Percentiles rank a stretch among this genome's conserved stretches.
Conservation (phyloP, 176 grass and related monocot genomes). For the Aegilops bicornis region DNA sequence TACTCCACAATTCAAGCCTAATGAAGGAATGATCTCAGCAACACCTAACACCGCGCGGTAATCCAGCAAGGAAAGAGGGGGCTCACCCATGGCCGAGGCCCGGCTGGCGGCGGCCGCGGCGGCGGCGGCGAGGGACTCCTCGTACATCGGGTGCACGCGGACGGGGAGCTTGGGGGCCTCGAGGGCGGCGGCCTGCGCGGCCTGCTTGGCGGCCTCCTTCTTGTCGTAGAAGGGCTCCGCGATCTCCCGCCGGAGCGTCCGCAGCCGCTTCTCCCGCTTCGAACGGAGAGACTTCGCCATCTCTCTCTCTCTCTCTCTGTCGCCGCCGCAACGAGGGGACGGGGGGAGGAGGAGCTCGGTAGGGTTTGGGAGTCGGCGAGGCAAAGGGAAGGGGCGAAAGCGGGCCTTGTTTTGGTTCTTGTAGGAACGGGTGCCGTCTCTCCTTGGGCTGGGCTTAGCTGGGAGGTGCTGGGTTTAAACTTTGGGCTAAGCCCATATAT, state of each 20-base stretch:
- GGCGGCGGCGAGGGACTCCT: conserved; percentile 16
- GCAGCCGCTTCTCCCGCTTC: conserved; percentile 85
- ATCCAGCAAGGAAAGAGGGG: background rate
- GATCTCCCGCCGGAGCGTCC: conserved; percentile 80
- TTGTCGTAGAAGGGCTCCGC: conserved; percentile 90
- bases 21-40: background rate
- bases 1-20: background rate
- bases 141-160: conserved; percentile 41
- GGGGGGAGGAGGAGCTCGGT: background rate
- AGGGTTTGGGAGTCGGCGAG: conserved; percentile 60
- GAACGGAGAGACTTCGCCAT: conserved; percentile 97
- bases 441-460: background rate
- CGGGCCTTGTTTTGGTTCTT: background rate
- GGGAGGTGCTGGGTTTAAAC: background rate
- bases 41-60: too few relatives aligned
- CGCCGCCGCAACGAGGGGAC: background rate
- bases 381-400: background rate
- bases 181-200: conserved; percentile 82
- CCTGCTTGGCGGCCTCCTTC: conserved; percentile 85
- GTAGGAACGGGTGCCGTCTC: background rate
- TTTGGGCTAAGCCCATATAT: background rate
- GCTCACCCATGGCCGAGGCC: conserved; percentile 47
- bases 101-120: background rate
- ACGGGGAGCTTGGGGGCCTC: conserved; percentile 66
- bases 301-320: background rate